Conservation (phyloP, 257 asterid genomes). For the Solanum sejunctum region DNA sequence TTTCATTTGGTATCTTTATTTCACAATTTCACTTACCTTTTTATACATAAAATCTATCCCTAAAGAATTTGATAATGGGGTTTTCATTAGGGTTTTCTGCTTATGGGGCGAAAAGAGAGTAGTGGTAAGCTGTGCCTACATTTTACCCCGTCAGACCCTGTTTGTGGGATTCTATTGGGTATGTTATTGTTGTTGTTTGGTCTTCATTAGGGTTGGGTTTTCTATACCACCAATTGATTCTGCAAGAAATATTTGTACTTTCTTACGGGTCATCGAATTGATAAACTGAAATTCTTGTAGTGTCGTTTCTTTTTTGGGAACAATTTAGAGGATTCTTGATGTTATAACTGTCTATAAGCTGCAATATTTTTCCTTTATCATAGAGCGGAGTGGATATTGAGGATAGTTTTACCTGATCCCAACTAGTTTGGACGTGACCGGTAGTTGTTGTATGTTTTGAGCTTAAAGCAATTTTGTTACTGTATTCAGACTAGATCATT, state of each 20-base stretch:
- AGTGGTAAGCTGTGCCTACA: too few relatives aligned
- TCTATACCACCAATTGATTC: neutral
- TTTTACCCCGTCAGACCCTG: too few relatives aligned
- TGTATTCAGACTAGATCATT: neutral
- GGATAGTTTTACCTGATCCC: neutral
- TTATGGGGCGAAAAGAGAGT: too few relatives aligned
- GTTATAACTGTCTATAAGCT: neutral
- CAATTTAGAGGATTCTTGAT: neutral
- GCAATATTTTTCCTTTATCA: neutral
- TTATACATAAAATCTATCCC: too few relatives aligned
- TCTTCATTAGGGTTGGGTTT: neutral
- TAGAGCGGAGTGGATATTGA: neutral
- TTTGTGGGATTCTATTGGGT: too few relatives aligned
- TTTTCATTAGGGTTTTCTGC: too few relatives aligned
- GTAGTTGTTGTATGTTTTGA: neutral
- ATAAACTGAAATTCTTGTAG: neutral
- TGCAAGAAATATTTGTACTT: neutral
- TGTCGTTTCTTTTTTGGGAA: neutral
- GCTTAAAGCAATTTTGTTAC: neutral
- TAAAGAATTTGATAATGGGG: too few relatives aligned
- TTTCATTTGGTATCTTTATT: too few relatives aligned
- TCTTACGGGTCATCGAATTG: neutral
- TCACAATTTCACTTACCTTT: too few relatives aligned
- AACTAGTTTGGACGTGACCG: neutral
- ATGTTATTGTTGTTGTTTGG: too few relatives aligned